phyloP scores from a whole-genome alignment of 305 asterid species.

The Fraxinus nigra region DNA sequence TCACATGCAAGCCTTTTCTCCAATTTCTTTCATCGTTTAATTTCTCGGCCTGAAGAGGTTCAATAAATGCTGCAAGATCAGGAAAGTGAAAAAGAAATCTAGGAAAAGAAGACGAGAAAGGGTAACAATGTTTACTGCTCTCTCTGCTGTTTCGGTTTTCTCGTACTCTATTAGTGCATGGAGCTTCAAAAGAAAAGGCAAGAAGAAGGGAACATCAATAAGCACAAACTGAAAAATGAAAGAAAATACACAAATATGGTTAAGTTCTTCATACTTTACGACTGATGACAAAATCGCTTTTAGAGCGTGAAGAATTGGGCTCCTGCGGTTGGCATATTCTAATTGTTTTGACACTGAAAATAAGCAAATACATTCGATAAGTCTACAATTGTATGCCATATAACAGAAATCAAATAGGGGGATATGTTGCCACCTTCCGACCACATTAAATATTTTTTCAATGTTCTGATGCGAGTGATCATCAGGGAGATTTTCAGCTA shows the following conservation, averaged over 20 bases:
- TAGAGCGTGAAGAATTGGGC: conserved; percentile 58
- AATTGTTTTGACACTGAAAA: conserved; percentile 71
- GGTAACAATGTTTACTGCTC: conserved; percentile 46
- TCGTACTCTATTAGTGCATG: conserved; percentile 90
- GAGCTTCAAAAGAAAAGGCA: conserved; percentile 43
- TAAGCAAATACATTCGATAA: neutral
- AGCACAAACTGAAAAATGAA: neutral
- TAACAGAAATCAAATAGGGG: neutral
- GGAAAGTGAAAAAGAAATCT: neutral
- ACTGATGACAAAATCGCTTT: conserved; percentile 73
- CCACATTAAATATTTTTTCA: conserved; percentile 84
- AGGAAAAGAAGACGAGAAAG: neutral
- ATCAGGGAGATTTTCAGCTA: conserved; percentile 89
- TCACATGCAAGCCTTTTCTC: conserved; percentile 88
- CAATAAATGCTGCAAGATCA: conserved; percentile 6
- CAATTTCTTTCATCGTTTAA: conserved; percentile 85
- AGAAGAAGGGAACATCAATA: neutral
- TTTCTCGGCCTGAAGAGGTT: conserved; percentile 55
- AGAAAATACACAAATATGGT: neutral
- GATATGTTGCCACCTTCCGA: conserved; percentile 56
- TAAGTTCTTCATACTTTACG: conserved; percentile 48
- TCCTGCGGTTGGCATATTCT: conserved; percentile 96
- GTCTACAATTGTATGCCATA: neutral
- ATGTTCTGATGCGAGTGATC: conserved; percentile 97
- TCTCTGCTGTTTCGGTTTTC: conserved; percentile 79